A percentile compares a stretch with the other conserved stretches of the same genome.
phyloP scores from a whole-genome alignment of 2,329 filamentous ascomycete genomes.

The Colletotrichum magnum region DNA sequence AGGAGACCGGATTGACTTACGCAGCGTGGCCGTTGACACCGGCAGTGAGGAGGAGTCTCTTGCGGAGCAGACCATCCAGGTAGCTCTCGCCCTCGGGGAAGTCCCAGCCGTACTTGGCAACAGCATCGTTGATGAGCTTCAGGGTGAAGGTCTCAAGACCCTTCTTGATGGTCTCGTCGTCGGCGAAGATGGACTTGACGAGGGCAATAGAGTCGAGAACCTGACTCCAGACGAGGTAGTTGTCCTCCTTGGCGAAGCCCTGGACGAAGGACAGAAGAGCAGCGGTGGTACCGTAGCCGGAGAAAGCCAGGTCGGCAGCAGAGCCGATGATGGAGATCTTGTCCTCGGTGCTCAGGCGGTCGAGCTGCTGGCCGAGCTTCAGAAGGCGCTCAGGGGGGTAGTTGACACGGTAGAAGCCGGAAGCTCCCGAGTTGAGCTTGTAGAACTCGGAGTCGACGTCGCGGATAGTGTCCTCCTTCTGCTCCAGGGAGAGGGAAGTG shows the following conservation, averaged over 20 bases:
- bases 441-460: conserved; percentile 87
- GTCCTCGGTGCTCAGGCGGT: conserved; percentile 85
- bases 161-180: conserved; percentile 78
- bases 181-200: conserved; percentile 87
- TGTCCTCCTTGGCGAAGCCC: conserved; percentile 84
- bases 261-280: conserved; percentile 87
- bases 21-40: conserved; percentile 82
- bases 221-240: conserved; percentile 92
- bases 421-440: conserved; percentile 91
- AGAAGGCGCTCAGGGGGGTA: conserved; percentile 88
- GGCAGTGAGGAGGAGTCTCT: conserved; percentile 82
- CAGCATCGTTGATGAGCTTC: conserved; percentile 81
- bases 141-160: conserved; percentile 85
- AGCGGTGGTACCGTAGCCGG: conserved; percentile 86
- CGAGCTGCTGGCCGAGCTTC: conserved; percentile 83
- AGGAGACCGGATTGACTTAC: conserved; percentile 61
- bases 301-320: conserved; percentile 88
- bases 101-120: conserved; percentile 88
- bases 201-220: conserved; percentile 82
- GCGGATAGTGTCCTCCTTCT: conserved; percentile 82
- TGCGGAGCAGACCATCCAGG: conserved; percentile 84
- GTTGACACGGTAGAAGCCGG: conserved; percentile 92
- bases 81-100: conserved; percentile 84
- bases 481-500: conserved; percentile 77
- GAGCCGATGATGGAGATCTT: conserved; percentile 95